phyloP scores from a whole-genome alignment of 208 protist species.

The Crithidia bombi region DNA sequence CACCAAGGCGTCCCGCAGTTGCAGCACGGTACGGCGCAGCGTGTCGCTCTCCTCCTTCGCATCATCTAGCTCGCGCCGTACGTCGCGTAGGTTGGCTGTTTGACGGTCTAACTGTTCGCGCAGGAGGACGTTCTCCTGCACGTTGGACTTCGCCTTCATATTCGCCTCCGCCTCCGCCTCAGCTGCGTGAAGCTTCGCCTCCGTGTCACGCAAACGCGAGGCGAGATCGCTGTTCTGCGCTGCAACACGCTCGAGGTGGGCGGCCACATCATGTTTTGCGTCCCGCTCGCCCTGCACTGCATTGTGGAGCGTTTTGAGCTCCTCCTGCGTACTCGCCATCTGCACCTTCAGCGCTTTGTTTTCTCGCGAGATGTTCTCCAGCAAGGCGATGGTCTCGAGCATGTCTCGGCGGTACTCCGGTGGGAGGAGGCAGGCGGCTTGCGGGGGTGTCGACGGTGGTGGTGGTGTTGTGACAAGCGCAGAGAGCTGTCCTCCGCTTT shows the following conservation, averaged over 20 bases:
- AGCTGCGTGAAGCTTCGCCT: slow-evolving; percentile 11
- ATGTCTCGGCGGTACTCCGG: slow-evolving; percentile 30
- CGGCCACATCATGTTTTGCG: slow-evolving; percentile 30
- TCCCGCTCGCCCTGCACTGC: slow-evolving; percentile 14
- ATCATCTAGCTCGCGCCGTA: slow-evolving; percentile 44
- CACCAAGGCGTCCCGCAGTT: slow-evolving; percentile 43
- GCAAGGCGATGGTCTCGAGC: slow-evolving; percentile 32
- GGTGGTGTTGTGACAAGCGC: not conserved
- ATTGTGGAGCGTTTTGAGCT: not conserved
- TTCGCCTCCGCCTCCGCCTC: slow-evolving; percentile 16
- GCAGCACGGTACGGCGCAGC: slow-evolving; percentile 41
- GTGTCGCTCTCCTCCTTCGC: slow-evolving; percentile 33
- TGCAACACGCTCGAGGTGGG: slow-evolving; percentile 41
- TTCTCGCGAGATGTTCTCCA: slow-evolving; percentile 28
- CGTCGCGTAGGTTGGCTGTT: slow-evolving; percentile 34
- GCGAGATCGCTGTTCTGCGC: slow-evolving; percentile 46
- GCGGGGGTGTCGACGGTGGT: not conserved
- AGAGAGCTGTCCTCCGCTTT: not conserved
- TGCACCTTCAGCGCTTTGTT: slow-evolving; percentile 26
- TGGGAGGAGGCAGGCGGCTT: not conserved
- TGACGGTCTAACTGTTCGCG: slow-evolving; percentile 47
- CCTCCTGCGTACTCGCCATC: not conserved
- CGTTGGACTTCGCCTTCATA: no score
- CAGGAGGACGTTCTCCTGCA: slow-evolving; percentile 39
- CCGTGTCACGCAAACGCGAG: slow-evolving; percentile 22